phyloP scores from a whole-genome alignment of 805 yeast species.

The Torulaspora franciscae region DNA sequence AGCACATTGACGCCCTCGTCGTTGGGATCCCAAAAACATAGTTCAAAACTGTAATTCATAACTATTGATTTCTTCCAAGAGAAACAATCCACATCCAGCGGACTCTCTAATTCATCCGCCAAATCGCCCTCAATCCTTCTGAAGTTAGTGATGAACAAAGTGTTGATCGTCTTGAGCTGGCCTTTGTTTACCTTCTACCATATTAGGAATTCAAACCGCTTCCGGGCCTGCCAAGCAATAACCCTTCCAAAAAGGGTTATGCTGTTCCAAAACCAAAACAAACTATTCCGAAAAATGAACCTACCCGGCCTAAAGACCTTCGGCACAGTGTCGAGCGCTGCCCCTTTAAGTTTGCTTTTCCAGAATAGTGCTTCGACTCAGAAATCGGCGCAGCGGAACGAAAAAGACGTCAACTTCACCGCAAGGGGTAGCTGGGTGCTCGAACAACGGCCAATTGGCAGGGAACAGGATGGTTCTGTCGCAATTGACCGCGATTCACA shows the following conservation, averaged over 20 bases:
- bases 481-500: neutral
- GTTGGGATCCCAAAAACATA: constrained; percentile 36
- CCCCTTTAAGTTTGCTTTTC: neutral
- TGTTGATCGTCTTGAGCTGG: too few relatives aligned
- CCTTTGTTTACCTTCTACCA: constrained; percentile 4
- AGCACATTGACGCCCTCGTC: constrained; percentile 32
- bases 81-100: neutral
- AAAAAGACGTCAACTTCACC: neutral
- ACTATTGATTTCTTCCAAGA: neutral
- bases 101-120: neutral
- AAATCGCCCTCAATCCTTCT: too few relatives aligned
- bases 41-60: constrained; percentile 30
- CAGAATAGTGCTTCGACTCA: neutral
- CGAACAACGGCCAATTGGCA: constrained; percentile 5
- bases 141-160: too few relatives aligned
- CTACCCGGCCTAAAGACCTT: neutral
- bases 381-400: neutral
- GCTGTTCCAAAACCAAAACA: neutral
- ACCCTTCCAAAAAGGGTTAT: constrained; percentile 4
- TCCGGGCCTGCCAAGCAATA: constrained; percentile 2
- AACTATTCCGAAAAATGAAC: neutral
- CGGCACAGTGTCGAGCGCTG: constrained; percentile 2
- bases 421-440: constrained; percentile 1
- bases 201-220: neutral
- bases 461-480: neutral